Conservation (phyloP, 495 filamentous ascomycete genomes). For the Penicillium tannophilum region DNA sequence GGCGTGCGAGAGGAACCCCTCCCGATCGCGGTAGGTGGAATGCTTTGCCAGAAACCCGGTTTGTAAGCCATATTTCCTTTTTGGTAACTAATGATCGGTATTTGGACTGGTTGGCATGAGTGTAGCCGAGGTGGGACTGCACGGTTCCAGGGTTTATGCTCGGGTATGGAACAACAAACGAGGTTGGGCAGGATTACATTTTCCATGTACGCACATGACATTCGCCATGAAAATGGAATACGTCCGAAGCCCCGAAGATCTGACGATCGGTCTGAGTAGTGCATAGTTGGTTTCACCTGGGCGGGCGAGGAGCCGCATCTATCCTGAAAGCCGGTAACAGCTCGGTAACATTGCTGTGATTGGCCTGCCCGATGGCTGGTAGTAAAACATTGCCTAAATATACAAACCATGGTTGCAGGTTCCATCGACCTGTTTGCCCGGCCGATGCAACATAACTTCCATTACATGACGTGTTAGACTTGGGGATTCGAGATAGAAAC, state of each 20-base stretch:
- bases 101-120: not conserved
- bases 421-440: not conserved
- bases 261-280: not conserved
- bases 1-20: slow-evolving; percentile 10
- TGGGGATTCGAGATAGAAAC: not conserved
- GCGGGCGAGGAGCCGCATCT: slow-evolving; percentile 13
- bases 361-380: not conserved
- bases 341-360: not conserved
- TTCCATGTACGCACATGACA: not conserved
- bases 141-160: slow-evolving; percentile 1
- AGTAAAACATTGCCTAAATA: not conserved
- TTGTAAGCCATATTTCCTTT: not conserved
- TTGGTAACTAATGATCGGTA: not conserved
- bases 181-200: not conserved
- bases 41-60: not conserved
- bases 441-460: not conserved
- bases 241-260: not conserved
- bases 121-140: not conserved
- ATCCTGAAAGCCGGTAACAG: slow-evolving; percentile 7
- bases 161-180: not conserved
- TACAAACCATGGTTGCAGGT: not conserved
- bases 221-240: not conserved
- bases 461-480: not conserved
- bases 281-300: not conserved
- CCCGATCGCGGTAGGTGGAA: not conserved